Evolutionary conservation across 2,329 filamentous ascomycete species (phyloP), one percentile per base, ranked within the genome.

Genomic region (Scytalidium sp.): DNA sequence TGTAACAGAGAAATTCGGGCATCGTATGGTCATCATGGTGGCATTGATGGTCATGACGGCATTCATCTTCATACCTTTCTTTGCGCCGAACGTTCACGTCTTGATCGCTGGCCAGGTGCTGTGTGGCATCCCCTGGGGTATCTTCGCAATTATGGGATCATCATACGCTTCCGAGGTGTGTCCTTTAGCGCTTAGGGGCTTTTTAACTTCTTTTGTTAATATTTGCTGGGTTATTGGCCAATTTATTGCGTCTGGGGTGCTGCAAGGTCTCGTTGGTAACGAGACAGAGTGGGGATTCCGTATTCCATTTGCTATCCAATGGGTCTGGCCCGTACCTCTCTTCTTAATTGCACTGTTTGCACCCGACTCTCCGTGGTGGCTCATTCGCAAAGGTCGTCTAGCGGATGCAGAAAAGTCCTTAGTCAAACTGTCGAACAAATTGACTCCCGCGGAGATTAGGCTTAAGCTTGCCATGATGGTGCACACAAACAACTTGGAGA

Each of bases 401-500:
- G 64, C 70, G 20, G 69, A 74, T 29, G 73, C 73, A 10, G 74
- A 74, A 55, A 62, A 62, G n/a, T 53, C 71, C 1, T 61, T 75
- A 13, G 59, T 67, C 7, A 69, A 71, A 6, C 56, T 75, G 17
- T 22, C 39, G 8, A 72, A 73, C 65, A 74, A 70, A 71, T 69
- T 13, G 71, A 61, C 47, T 53, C 3, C 13, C 3, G 66, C 69
- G 19, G 66, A 79, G 44, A 62, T 72, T 5, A 60, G 70, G 15
- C 10, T 47, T 20, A 47, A 27, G 7, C 19, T 83, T 4, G 69
- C 75, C 3, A 72, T 76, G 54, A 81, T 84, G 53, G 63, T 72
- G 15, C 73, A 81, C 55, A 83, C 79, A 0, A 75, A 82, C 54
- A 66, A 73, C 44, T 64, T 78, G 2, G 80, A 83, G 58, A 67